Evolutionary conservation across 257 asterid species (phyloP).

Genomic region (Echites panduratus): DNA sequence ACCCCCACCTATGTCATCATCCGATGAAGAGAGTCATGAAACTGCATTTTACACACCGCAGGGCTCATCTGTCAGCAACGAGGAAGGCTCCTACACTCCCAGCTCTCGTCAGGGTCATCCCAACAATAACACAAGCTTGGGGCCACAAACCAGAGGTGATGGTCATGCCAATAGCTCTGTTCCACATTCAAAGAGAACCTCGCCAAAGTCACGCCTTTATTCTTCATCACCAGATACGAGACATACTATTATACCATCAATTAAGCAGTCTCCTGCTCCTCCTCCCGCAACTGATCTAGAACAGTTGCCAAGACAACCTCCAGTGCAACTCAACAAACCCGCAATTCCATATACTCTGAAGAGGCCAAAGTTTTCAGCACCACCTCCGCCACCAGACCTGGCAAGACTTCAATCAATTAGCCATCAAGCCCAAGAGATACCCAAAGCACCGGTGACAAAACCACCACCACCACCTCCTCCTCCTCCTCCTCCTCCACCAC

Average conservation of each 20-base stretch:
- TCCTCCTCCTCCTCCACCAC: slow-evolving; percentile 41
- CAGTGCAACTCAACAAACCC: slow-evolving; percentile 25
- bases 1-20: slow-evolving; percentile 90
- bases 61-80: slow-evolving; percentile 72
- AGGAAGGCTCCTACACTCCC: slow-evolving; percentile 39
- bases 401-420: slow-evolving; percentile 53
- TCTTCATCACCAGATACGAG: slow-evolving; percentile 51
- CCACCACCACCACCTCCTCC: slow-evolving; percentile 39
- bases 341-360: slow-evolving; percentile 41
- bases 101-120: slow-evolving; percentile 34
- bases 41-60: slow-evolving; percentile 86
- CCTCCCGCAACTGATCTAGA: slow-evolving; percentile 19
- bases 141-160: slow-evolving; percentile 25
- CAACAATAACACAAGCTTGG: slow-evolving; percentile 21
- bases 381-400: slow-evolving; percentile 87
- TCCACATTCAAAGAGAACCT: slow-evolving; percentile 74
- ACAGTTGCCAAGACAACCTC: slow-evolving; percentile 30
- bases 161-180: slow-evolving; percentile 25
- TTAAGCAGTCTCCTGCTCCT: slow-evolving; percentile 42
- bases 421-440: slow-evolving; percentile 36
- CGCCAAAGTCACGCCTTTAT: slow-evolving; percentile 72
- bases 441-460: slow-evolving; percentile 28
- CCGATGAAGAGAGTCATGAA: slow-evolving; percentile 80
- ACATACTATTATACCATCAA: slow-evolving; percentile 65
- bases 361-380: slow-evolving; percentile 62